Conservation (phyloP, 2,329 filamentous ascomycete genomes). For the Colletotrichum phormii region DNA sequence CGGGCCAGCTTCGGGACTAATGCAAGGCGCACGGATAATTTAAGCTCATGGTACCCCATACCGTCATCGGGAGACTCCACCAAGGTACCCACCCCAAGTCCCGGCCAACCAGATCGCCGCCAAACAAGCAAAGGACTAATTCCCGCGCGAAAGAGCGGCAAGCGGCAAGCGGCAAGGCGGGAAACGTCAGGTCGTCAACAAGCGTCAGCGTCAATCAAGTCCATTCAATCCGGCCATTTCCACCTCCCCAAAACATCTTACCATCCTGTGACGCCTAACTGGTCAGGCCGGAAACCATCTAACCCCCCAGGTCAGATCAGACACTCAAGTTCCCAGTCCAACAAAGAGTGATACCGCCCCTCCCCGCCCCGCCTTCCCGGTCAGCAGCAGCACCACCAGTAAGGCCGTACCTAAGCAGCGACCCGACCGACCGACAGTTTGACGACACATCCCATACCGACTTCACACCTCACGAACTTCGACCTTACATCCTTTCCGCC, state of each 20-base stretch:
- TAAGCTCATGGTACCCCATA: slow-evolving; percentile 29
- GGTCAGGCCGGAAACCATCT: slow-evolving; percentile 14
- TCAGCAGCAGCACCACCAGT: not conserved
- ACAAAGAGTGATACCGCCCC: slow-evolving; percentile 16
- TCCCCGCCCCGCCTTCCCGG: slow-evolving; percentile 11
- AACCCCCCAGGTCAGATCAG: not conserved
- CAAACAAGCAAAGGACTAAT: slow-evolving; percentile 24
- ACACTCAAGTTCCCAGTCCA: slow-evolving; percentile 12
- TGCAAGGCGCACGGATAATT: slow-evolving; percentile 18
- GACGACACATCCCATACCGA: slow-evolving; percentile 5
- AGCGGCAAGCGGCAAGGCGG: slow-evolving; percentile 33
- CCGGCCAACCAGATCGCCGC: slow-evolving; percentile 24
- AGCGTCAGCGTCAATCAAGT: slow-evolving; percentile 30
- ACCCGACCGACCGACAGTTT: not conserved
- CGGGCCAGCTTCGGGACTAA: slow-evolving; percentile 14
- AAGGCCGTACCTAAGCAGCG: not conserved
- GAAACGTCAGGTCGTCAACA: slow-evolving; percentile 35
- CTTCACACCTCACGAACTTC: slow-evolving; percentile 5
- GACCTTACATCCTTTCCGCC: slow-evolving; percentile 12
- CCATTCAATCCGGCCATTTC: slow-evolving; percentile 23
- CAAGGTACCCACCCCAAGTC: slow-evolving; percentile 1
- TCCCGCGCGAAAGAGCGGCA: slow-evolving; percentile 34
- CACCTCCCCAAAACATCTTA: slow-evolving; percentile 14
- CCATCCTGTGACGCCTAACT: slow-evolving; percentile 10
- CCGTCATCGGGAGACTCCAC: slow-evolving; percentile 1